Percentiles rank a stretch among this genome's conserved stretches.
These are phyloP conservation scores for Rhizopogon sp. DNA, from an alignment of 768 basidiomycete species.

Conservation along the genomic window DNA sequence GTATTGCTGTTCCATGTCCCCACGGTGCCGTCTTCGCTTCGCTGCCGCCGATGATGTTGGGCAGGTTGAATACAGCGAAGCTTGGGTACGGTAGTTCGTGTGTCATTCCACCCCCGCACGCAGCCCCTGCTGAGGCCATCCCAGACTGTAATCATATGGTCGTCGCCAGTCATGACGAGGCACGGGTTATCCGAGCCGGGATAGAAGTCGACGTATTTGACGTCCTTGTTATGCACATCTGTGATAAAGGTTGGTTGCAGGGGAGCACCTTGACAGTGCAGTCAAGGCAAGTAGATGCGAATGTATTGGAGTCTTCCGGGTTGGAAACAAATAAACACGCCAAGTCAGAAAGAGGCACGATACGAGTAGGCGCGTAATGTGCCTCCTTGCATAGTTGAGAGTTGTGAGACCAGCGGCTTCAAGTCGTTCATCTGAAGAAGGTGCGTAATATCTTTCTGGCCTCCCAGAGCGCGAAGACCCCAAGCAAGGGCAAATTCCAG, in stretches of 20 bases:
- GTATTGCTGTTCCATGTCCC: slow-evolving; percentile 98
- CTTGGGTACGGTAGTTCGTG: slow-evolving; percentile 84
- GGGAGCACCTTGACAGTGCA: slow-evolving; percentile 97
- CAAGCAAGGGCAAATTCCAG: slow-evolving; percentile 53
- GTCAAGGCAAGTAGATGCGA: slow-evolving; percentile 96
- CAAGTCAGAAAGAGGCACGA: slow-evolving; percentile 44
- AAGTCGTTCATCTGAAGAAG: slow-evolving; percentile 34
- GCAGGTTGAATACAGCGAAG: slow-evolving; percentile 93
- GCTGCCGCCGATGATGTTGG: slow-evolving; percentile 88
- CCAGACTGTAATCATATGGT: slow-evolving; percentile 98
- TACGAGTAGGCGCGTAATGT: slow-evolving; percentile 26
- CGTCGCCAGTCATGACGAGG: slow-evolving; percentile 93
- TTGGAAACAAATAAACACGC: slow-evolving; percentile 60
- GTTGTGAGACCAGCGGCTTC: slow-evolving; percentile 8
- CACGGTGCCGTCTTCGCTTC: slow-evolving; percentile 96
- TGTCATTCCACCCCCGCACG: slow-evolving; percentile 98
- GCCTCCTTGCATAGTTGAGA: slow-evolving; percentile 16
- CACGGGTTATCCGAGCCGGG: slow-evolving; percentile 99
- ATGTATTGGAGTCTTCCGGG: slow-evolving; percentile 96
- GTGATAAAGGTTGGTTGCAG: slow-evolving; percentile 91
- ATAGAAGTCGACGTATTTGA: slow-evolving; percentile 99
- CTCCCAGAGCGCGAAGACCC: slow-evolving; percentile 46
- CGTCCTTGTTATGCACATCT: slow-evolving; percentile 98
- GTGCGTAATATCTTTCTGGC: slow-evolving; percentile 27
- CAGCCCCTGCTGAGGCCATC: slow-evolving; percentile 98